phyloP scores from a whole-genome alignment of 2,329 filamentous ascomycete species.

The Ploettnerulaceae sp. region DNA sequence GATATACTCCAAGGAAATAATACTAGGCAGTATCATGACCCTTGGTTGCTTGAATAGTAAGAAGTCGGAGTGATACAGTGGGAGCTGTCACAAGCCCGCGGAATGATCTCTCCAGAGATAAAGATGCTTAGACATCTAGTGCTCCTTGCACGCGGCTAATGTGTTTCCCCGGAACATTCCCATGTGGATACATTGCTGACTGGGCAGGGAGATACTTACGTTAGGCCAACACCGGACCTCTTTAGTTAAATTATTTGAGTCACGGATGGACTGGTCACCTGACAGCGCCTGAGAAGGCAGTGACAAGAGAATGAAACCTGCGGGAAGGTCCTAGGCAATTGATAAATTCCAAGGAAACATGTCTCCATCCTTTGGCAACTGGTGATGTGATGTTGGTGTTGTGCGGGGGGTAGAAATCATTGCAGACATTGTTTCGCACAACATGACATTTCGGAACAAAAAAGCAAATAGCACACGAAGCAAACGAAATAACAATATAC shows the following conservation, averaged over 20 bases:
- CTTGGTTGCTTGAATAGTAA: not conserved
- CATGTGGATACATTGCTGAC: constrained; percentile 7
- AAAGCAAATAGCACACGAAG: constrained; percentile 17
- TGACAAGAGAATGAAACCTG: constrained; percentile 16
- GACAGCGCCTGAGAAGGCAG: constrained; percentile 5
- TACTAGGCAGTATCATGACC: not conserved
- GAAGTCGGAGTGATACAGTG: constrained; percentile 1
- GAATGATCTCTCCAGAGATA: not conserved
- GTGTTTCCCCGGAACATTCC: not conserved
- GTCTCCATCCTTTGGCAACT: constrained; percentile 4
- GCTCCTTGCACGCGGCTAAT: not conserved
- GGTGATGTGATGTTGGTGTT: constrained; percentile 16
- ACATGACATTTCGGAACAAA: constrained; percentile 28
- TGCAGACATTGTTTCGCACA: constrained; percentile 29
- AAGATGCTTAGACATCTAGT: not conserved
- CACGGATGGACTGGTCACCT: constrained; percentile 12
- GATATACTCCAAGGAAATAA: not conserved
- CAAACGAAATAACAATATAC: constrained; percentile 32
- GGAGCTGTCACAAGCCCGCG: constrained; percentile 2
- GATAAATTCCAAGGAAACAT: constrained; percentile 1
- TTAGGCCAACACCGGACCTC: constrained; percentile 5
- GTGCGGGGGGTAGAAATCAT: constrained; percentile 24
- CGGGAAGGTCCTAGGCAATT: constrained; percentile 6
- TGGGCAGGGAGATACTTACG: constrained; percentile 22
- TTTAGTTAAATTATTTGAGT: constrained; percentile 5